phyloP scores from a whole-genome alignment of 768 basidiomycete species.

The Coprinopsis cinerea region DNA sequence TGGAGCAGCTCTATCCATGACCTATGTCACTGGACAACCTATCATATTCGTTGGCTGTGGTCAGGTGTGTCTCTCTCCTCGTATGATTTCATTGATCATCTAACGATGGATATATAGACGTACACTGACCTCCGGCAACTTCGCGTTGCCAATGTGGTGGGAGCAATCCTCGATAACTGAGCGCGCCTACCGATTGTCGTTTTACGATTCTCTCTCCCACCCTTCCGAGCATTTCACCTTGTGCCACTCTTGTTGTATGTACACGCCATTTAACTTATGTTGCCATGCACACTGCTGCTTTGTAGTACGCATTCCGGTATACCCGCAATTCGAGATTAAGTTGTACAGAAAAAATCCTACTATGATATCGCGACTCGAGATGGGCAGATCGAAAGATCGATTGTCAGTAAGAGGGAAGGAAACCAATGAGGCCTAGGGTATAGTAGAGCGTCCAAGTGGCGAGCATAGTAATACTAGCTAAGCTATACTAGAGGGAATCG shows the following conservation, averaged over 20 bases:
- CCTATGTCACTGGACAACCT: slow-evolving; percentile 97
- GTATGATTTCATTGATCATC: neutral
- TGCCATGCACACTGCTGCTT: too few relatives aligned
- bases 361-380: too few relatives aligned
- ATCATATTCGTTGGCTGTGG: slow-evolving; percentile 98
- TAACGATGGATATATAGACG: slow-evolving; percentile 49
- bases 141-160: slow-evolving; percentile 87
- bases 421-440: too few relatives aligned
- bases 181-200: too few relatives aligned
- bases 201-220: neutral
- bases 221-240: neutral
- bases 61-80: slow-evolving; percentile 51
- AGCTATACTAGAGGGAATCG: too few relatives aligned
- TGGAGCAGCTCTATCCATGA: slow-evolving; percentile 97
- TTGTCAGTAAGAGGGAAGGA: too few relatives aligned
- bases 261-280: too few relatives aligned
- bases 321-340: neutral
- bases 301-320: neutral
- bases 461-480: too few relatives aligned
- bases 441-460: too few relatives aligned
- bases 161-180: slow-evolving; percentile 82
- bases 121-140: slow-evolving; percentile 94
- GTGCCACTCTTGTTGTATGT: too few relatives aligned
- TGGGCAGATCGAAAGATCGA: too few relatives aligned
- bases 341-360: too few relatives aligned